Conservation (phyloP, 306 rosid genomes). For the Begonia masoniana region DNA sequence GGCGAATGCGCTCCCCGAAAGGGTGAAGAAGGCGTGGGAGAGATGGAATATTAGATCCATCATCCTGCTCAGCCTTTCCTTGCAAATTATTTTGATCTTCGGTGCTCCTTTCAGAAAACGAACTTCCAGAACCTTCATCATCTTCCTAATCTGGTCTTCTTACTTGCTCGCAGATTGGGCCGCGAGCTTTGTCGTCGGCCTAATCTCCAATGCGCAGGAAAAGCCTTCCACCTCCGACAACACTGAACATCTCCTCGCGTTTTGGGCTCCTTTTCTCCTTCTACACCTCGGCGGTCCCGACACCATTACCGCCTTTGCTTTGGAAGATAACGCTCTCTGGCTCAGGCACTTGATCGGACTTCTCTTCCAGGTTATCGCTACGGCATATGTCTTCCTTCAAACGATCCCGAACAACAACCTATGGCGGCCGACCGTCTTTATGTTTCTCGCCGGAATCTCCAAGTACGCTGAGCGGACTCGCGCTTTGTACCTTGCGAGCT, state of each 20-base stretch:
- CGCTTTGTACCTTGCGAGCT: conserved; percentile 27
- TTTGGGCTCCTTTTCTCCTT: conserved; percentile 44
- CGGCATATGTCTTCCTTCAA: conserved; percentile 28
- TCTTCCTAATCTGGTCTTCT: conserved; percentile 18
- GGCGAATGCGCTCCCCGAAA: conserved; percentile 8
- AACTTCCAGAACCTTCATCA: not conserved
- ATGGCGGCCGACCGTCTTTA: conserved; percentile 15
- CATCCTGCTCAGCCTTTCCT: conserved; percentile 19
- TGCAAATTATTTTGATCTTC: conserved; percentile 16
- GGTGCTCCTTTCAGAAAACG: conserved; percentile 23
- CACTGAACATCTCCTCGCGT: conserved; percentile 11
- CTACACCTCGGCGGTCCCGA: conserved; percentile 47
- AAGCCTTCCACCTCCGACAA: not conserved
- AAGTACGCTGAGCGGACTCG: conserved; percentile 35
- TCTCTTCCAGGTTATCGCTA: conserved; percentile 15
- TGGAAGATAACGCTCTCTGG: conserved; percentile 40
- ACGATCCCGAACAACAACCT: conserved; percentile 24
- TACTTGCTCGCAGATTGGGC: conserved; percentile 37
- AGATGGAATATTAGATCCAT: conserved; percentile 28
- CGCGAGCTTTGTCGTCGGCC: conserved; percentile 22
- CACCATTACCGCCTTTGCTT: conserved; percentile 38
- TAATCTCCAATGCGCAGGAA: conserved; percentile 20
- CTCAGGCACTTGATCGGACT: conserved; percentile 32
- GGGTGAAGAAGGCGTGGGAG: conserved; percentile 19
- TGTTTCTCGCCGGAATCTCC: conserved; percentile 26